phyloP scores from a whole-genome alignment of 495 filamentous ascomycete species.

The Pyrenula aspistea region DNA sequence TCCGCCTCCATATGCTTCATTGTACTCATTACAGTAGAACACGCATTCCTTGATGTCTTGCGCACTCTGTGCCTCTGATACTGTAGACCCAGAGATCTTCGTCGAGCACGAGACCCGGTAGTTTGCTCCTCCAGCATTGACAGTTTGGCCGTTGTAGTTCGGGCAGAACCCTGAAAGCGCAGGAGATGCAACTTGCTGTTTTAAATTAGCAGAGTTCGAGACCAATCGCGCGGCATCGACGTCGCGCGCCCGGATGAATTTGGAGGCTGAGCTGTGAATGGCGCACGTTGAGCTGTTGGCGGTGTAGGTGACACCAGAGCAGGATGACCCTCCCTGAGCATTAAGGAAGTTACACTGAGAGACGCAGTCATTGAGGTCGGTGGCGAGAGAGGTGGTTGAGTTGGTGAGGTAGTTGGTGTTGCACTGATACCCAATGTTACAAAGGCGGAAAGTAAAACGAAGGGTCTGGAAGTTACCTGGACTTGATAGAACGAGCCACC shows the following conservation, averaged over 20 bases:
- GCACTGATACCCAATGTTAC: too few species aligned
- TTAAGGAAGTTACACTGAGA: neutral
- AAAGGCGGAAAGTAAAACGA: too few species aligned
- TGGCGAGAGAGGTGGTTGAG: neutral
- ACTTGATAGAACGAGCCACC: constrained; percentile 1
- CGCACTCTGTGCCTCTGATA: neutral
- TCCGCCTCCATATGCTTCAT: neutral
- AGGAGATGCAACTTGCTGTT: neutral
- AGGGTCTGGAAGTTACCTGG: too few species aligned
- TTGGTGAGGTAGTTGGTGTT: neutral
- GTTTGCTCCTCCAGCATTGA: neutral
- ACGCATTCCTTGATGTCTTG: neutral
- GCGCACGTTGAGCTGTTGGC: neutral
- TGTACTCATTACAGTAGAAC: neutral
- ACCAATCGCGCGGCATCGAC: neutral
- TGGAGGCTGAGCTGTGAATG: neutral
- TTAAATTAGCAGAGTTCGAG: neutral
- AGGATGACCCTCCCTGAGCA: neutral
- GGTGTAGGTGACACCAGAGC: neutral
- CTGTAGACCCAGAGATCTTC: neutral
- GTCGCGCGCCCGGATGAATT: neutral
- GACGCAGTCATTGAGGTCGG: neutral
- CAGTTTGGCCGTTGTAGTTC: neutral
- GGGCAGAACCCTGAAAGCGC: neutral
- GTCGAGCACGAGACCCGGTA: neutral